phyloP scores from a whole-genome alignment of 768 basidiomycete genomes.

The Russula sp. region DNA sequence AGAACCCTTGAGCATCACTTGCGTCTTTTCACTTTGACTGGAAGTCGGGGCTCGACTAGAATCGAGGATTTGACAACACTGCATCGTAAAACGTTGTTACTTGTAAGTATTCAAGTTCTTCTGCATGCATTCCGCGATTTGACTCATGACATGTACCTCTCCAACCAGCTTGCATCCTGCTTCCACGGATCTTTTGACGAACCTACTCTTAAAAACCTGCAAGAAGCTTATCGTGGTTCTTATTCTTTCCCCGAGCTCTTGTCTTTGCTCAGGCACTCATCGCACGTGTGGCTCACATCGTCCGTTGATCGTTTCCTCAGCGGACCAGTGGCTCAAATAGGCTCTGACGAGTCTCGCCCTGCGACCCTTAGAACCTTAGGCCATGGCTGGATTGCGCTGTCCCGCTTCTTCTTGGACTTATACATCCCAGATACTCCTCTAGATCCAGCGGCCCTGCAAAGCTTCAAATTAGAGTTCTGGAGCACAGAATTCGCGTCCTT shows the following conservation, averaged over 20 bases:
- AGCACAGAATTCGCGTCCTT: slow-evolving; percentile 38
- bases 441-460: slow-evolving; percentile 73
- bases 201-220: slow-evolving; percentile 5
- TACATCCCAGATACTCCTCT: slow-evolving; percentile 80
- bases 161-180: slow-evolving; percentile 11
- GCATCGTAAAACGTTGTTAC: slow-evolving; percentile 5
- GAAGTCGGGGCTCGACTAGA: slow-evolving; percentile 1
- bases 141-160: not conserved
- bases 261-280: slow-evolving; percentile 10
- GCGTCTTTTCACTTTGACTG: slow-evolving; percentile 2
- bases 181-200: slow-evolving; percentile 20
- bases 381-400: slow-evolving; percentile 54
- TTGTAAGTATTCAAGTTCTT: not conserved
- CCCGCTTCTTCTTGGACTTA: slow-evolving; percentile 56
- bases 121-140: not conserved
- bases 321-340: not conserved
- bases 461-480: slow-evolving; percentile 41
- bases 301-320: slow-evolving; percentile 10
- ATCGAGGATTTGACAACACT: slow-evolving; percentile 12
- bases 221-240: not conserved
- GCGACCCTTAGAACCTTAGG: slow-evolving; percentile 31
- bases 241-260: slow-evolving; percentile 7
- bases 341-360: slow-evolving; percentile 7
- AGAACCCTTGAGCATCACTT: slow-evolving; percentile 11
- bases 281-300: slow-evolving; percentile 6